Percentiles rank a stretch among this genome's conserved stretches.
phyloP scores from a whole-genome alignment of 2,329 filamentous ascomycete species.

The Orbilia brochopaga region DNA sequence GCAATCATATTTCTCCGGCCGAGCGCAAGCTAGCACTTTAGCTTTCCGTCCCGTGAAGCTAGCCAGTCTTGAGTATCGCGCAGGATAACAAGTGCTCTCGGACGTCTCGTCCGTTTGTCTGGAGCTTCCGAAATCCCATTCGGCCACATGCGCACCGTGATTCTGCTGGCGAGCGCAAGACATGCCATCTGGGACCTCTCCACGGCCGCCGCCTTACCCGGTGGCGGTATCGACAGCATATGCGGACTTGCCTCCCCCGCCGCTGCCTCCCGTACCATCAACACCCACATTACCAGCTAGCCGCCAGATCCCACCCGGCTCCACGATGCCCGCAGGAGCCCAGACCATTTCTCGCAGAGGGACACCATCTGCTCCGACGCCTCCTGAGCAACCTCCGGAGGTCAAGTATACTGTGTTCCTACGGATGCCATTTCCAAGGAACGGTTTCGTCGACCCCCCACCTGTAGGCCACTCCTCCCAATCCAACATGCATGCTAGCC shows the following conservation, averaged over 20 bases:
- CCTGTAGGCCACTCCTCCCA: constrained; percentile 65
- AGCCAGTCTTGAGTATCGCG: too few species aligned
- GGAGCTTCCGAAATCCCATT: neutral
- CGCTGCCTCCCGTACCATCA: constrained; percentile 41
- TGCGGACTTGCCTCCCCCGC: constrained; percentile 41
- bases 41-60: too few species aligned
- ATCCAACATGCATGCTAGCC: constrained; percentile 9
- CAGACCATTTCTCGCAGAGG: constrained; percentile 34
- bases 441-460: constrained; percentile 87
- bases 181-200: constrained; percentile 30
- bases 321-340: constrained; percentile 31
- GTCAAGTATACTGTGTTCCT: constrained; percentile 78
- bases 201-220: constrained; percentile 36
- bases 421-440: constrained; percentile 83
- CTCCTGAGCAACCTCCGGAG: constrained; percentile 36
- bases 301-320: constrained; percentile 32
- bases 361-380: constrained; percentile 27
- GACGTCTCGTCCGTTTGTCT: neutral
- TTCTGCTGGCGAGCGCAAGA: constrained; percentile 3
- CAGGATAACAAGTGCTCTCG: too few species aligned
- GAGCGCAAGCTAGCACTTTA: too few species aligned
- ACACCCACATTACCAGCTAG: constrained; percentile 41
- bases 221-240: constrained; percentile 13
- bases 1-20: too few species aligned
- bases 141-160: constrained; percentile 1